phyloP scores from a whole-genome alignment of 495 filamentous ascomycete genomes.

The Aspergillus diversus region DNA sequence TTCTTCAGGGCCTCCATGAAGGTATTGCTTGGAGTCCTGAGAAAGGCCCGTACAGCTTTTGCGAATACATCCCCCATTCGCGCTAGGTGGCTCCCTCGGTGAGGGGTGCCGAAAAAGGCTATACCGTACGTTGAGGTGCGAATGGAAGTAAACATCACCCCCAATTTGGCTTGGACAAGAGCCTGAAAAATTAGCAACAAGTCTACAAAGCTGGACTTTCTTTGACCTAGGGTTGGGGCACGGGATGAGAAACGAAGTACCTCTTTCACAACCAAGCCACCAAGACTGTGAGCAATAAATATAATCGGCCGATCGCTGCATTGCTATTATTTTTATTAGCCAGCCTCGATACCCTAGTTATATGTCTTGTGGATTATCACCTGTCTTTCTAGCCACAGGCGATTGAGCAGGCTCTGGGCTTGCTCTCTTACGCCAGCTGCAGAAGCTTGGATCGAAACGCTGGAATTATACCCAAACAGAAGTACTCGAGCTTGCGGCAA shows the following conservation, averaged over 20 bases:
- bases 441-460: slow-evolving; percentile 32
- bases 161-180: slow-evolving; percentile 28
- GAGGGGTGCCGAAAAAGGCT: slow-evolving; percentile 28
- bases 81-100: slow-evolving; percentile 26
- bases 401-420: slow-evolving; percentile 33
- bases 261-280: slow-evolving; percentile 24
- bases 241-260: neutral
- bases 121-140: slow-evolving; percentile 29
- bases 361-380: neutral
- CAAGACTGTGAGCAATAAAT: slow-evolving; percentile 26
- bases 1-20: slow-evolving; percentile 30
- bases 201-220: no score
- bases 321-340: slow-evolving; percentile 6
- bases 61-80: slow-evolving; percentile 27
- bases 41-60: slow-evolving; percentile 27
- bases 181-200: slow-evolving; percentile 14
- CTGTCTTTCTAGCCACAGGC: slow-evolving; percentile 22
- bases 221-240: no score
- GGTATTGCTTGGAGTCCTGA: slow-evolving; percentile 28
- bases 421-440: slow-evolving; percentile 36
- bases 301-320: slow-evolving; percentile 20
- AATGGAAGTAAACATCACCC: slow-evolving; percentile 25
- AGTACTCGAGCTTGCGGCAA: slow-evolving; percentile 37
- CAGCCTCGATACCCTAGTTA: neutral
- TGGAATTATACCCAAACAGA: slow-evolving; percentile 44